Conservation (phyloP, 2,329 filamentous ascomycete species). For the Tolypocladium sp. region DNA sequence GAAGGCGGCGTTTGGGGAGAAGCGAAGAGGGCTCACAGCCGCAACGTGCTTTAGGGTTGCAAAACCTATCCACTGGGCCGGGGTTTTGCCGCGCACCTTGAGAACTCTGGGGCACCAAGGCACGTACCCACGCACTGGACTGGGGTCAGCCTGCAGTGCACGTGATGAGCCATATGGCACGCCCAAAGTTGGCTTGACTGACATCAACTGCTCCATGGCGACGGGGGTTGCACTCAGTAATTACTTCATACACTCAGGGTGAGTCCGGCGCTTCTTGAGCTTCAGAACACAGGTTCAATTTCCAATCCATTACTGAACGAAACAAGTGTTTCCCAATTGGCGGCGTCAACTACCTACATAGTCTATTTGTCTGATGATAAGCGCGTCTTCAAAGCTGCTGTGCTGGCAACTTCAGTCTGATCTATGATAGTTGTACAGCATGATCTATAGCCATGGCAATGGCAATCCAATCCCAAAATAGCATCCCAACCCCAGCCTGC, state of each 20-base stretch:
- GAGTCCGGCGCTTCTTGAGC: neutral
- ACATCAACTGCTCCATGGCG: no score
- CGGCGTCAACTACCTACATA: neutral
- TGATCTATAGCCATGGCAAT: neutral
- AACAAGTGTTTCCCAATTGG: neutral
- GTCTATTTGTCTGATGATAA: neutral
- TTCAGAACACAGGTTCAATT: neutral
- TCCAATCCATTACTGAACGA: neutral
- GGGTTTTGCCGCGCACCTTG: conserved; percentile 15
- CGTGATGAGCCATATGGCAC: neutral
- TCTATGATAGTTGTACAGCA: neutral
- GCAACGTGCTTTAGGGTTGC: conserved; percentile 27
- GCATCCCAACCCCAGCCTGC: neutral
- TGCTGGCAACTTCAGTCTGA: neutral
- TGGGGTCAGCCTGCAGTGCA: neutral
- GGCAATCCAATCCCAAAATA: neutral
- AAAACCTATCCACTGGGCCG: conserved; percentile 27
- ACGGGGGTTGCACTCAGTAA: no score
- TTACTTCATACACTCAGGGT: no score
- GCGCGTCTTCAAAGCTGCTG: neutral
- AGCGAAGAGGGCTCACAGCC: conserved; percentile 24
- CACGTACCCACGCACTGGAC: neutral
- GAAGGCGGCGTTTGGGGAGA: conserved; percentile 17
- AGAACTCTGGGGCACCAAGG: neutral
- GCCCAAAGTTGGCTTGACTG: no score